These are phyloP conservation scores for Aeschynomene evenia DNA, from an alignment of 306 rosid species.

Conservation along the genomic window DNA sequence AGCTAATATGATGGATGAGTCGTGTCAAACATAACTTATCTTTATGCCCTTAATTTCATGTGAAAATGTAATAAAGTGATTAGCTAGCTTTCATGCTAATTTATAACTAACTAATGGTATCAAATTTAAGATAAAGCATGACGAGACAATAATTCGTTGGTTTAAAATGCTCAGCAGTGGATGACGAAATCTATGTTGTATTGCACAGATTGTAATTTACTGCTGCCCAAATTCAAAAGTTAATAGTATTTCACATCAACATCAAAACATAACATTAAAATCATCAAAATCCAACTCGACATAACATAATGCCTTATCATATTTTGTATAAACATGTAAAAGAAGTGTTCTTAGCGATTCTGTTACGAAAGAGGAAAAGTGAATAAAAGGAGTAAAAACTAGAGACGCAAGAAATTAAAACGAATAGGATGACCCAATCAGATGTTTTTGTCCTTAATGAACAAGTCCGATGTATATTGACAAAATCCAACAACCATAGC, in stretches of 20 bases:
- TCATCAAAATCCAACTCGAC: too few species aligned
- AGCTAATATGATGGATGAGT: not conserved
- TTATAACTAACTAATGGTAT: not conserved
- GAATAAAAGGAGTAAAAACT: not conserved
- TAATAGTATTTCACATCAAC: not conserved
- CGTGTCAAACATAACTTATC: not conserved
- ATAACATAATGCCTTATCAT: too few species aligned
- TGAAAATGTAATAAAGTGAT: not conserved
- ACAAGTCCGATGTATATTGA: not conserved
- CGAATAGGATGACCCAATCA: not conserved
- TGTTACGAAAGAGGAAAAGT: not conserved
- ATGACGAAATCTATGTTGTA: not conserved
- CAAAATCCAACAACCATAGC: not conserved
- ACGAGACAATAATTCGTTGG: not conserved
- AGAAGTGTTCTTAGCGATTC: not conserved
- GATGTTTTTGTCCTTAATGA: not conserved
- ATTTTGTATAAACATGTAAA: too few species aligned
- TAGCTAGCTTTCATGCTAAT: not conserved
- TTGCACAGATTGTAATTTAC: not conserved
- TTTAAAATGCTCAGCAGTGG: not conserved
- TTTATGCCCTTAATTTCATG: not conserved
- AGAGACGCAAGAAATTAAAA: not conserved
- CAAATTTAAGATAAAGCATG: not conserved
- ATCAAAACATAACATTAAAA: not conserved
- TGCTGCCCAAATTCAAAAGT: not conserved